Percentiles rank a stretch among this genome's conserved stretches.
Evolutionary conservation across 1,284 basidiomycete species (phyloP).

Genomic region (Ganoderma boninense): DNA sequence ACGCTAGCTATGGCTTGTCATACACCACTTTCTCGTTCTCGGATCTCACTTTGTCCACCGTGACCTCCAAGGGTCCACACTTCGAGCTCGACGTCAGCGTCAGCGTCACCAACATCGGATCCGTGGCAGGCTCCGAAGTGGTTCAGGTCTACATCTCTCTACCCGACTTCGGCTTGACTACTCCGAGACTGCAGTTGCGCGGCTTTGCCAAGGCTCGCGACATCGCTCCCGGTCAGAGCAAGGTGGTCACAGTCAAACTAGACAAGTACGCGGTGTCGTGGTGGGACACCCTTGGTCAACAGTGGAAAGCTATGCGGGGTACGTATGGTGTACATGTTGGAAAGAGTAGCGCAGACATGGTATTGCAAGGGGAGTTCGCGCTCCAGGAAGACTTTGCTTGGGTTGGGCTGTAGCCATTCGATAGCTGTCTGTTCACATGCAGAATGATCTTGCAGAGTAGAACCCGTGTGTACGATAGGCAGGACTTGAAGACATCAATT

Average conservation of each 20-base stretch:
- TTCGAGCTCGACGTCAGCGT: constrained; percentile 50
- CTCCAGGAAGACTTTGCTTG: constrained; percentile 53
- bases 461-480: background rate
- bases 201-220: constrained; percentile 61
- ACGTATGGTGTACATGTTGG: constrained; percentile 57
- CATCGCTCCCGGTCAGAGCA: constrained; percentile 11
- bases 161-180: constrained; percentile 60
- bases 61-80: constrained; percentile 34
- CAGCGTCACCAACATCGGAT: constrained; percentile 66
- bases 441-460: background rate
- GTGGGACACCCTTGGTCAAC: constrained; percentile 55
- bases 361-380: constrained; percentile 47
- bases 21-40: constrained; percentile 75
- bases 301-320: constrained; percentile 55
- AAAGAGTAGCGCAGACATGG: constrained; percentile 54
- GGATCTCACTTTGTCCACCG: constrained; percentile 48
- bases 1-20: constrained; percentile 67
- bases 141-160: constrained; percentile 74
- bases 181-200: constrained; percentile 64
- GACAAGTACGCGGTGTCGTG: constrained; percentile 58
- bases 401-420: constrained; percentile 47
- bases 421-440: background rate
- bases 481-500: background rate
- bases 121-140: constrained; percentile 65
- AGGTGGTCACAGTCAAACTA: constrained; percentile 4